Conservation (phyloP, 257 asterid genomes). For the Parsonsia alboflavescens region DNA sequence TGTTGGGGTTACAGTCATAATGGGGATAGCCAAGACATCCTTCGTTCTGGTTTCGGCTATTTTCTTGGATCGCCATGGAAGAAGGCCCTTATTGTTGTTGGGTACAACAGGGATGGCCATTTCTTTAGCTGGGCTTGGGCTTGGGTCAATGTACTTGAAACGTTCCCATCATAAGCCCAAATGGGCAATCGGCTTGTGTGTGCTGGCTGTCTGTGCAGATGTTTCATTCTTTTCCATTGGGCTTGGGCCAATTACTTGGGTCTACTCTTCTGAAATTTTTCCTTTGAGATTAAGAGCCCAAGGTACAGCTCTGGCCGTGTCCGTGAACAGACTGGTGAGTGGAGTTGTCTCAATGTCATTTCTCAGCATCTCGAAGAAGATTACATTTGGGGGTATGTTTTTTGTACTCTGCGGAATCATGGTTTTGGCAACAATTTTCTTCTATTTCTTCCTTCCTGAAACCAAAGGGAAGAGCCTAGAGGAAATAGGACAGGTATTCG, state of each 20-base stretch:
- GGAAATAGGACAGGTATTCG: slow-evolving; percentile 57
- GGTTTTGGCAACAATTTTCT: slow-evolving; percentile 53
- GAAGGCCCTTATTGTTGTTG: slow-evolving; percentile 64
- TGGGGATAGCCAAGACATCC: slow-evolving; percentile 59
- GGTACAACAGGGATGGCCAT: slow-evolving; percentile 56
- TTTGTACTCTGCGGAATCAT: slow-evolving; percentile 53
- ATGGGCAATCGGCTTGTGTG: slow-evolving; percentile 76
- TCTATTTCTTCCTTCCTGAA: slow-evolving; percentile 73
- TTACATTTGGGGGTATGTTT: slow-evolving; percentile 67
- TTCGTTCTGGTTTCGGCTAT: slow-evolving; percentile 67
- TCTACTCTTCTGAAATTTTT: slow-evolving; percentile 66
- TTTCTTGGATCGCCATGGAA: slow-evolving; percentile 62
- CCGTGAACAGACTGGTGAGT: slow-evolving; percentile 76
- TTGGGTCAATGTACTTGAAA: slow-evolving; percentile 50
- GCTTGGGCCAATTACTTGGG: slow-evolving; percentile 93
- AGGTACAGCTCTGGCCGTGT: slow-evolving; percentile 59
- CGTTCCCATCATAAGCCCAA: slow-evolving; percentile 40
- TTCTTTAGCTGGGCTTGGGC: slow-evolving; percentile 56
- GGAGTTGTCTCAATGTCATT: slow-evolving; percentile 70
- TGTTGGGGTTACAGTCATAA: slow-evolving; percentile 61
- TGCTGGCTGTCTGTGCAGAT: slow-evolving; percentile 61
- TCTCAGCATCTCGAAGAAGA: slow-evolving; percentile 46
- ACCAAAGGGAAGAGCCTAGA: slow-evolving; percentile 72
- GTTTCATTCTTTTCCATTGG: slow-evolving; percentile 87
- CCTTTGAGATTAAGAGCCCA: slow-evolving; percentile 71